Percentiles rank a stretch among this genome's conserved stretches.
phyloP scores from a whole-genome alignment of 2,329 filamentous ascomycete genomes.

The Zalaria obscura region DNA sequence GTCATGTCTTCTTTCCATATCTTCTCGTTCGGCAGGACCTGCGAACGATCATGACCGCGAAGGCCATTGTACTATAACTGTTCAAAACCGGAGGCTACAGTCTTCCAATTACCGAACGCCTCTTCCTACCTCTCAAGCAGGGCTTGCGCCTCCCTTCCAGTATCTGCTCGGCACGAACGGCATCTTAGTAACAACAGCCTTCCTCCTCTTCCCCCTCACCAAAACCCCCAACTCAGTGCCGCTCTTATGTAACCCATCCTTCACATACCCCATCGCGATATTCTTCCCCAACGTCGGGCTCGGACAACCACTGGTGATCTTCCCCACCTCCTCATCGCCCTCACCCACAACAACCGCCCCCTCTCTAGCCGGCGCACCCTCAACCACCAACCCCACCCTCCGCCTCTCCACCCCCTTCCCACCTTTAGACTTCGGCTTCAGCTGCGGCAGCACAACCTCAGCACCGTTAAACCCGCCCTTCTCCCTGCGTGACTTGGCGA shows the following conservation, averaged over 20 bases:
- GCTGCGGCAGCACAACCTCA: conserved; percentile 60
- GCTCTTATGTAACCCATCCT: conserved; percentile 66
- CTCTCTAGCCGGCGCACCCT: conserved; percentile 80
- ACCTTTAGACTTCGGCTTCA: conserved; percentile 59
- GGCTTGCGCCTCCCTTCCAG: conserved; percentile 31
- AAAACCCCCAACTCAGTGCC: conserved; percentile 69
- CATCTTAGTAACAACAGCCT: conserved; percentile 72
- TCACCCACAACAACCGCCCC: conserved; percentile 64
- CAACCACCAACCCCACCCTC: conserved; percentile 66
- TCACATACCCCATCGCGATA: conserved; percentile 90
- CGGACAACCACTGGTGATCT: conserved; percentile 78
- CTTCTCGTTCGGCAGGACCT: too few relatives aligned
- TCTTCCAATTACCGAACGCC: too few relatives aligned
- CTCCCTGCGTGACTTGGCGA: conserved; percentile 60
- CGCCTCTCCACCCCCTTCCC: conserved; percentile 55
- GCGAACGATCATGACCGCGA: too few relatives aligned
- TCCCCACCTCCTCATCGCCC: conserved; percentile 55
- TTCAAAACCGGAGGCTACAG: too few relatives aligned
- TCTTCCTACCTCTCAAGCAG: conserved; percentile 2
- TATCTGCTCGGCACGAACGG: conserved; percentile 76
- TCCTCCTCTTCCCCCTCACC: conserved; percentile 62
- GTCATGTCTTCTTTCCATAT: neutral
- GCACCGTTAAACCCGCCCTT: conserved; percentile 71
- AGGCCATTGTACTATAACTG: too few relatives aligned
- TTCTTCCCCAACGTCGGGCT: conserved; percentile 78